Percentiles rank a stretch among this genome's conserved stretches.
These are phyloP conservation scores for Sparassis latifolia DNA, from an alignment of 1,284 basidiomycete genomes.

Conservation along the genomic window DNA sequence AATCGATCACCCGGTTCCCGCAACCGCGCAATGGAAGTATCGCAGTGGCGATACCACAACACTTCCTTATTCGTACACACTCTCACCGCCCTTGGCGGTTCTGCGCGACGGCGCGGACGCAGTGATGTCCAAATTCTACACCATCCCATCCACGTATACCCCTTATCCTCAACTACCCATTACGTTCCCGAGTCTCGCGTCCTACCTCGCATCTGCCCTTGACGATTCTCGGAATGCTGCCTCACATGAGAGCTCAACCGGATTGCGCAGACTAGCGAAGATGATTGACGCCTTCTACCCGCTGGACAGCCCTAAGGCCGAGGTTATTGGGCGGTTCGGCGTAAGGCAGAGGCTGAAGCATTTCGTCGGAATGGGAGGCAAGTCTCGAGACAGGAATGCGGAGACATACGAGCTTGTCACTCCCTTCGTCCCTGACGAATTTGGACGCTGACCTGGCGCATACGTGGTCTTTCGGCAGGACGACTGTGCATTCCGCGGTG, in stretches of 20 bases:
- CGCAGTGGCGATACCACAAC: constrained; percentile 51
- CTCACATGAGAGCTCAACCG: constrained; percentile 46
- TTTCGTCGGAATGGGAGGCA: constrained; percentile 49
- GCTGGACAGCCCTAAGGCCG: constrained; percentile 28
- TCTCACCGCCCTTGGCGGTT: constrained; percentile 50
- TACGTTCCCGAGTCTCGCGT: constrained; percentile 63
- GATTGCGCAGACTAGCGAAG: constrained; percentile 60
- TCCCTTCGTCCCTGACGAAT: constrained; percentile 48
- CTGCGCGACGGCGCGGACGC: constrained; percentile 59
- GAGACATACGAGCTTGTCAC: constrained; percentile 75
- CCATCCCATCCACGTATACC: constrained; percentile 53
- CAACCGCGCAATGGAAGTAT: constrained; percentile 39
- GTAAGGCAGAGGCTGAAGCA: constrained; percentile 46
- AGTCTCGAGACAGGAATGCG: constrained; percentile 49
- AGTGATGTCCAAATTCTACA: constrained; percentile 58
- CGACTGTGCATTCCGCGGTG: too few species aligned
- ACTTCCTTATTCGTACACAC: constrained; percentile 65
- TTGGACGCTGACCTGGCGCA: constrained; percentile 13
- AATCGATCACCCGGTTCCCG: constrained; percentile 57
- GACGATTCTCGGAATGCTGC: constrained; percentile 57
- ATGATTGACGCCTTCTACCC: constrained; percentile 59
- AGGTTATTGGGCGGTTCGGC: constrained; percentile 30
- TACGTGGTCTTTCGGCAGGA: too few species aligned
- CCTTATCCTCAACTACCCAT: constrained; percentile 69
- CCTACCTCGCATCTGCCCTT: constrained; percentile 65